Evolutionary conservation across 257 asterid genomes (phyloP).

Genomic region (Fraxinus excelsior): DNA sequence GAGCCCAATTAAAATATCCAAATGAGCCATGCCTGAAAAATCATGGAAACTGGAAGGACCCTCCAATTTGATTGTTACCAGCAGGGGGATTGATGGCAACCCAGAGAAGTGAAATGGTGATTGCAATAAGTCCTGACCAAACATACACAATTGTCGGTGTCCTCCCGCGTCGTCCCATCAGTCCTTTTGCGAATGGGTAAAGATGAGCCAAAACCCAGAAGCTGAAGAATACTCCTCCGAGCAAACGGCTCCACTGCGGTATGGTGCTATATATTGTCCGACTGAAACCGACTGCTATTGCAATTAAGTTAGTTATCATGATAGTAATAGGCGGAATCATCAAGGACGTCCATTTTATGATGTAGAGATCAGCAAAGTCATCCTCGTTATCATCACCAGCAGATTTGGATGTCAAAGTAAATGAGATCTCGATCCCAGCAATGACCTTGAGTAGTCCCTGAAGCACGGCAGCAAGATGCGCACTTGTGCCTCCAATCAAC

Average conservation of each 20-base stretch:
- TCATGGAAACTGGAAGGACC: slow-evolving; percentile 78
- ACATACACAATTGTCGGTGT: slow-evolving; percentile 77
- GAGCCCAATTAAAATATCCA: neutral
- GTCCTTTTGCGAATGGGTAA: slow-evolving; percentile 76
- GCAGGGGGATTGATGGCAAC: slow-evolving; percentile 67
- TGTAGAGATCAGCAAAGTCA: slow-evolving; percentile 59
- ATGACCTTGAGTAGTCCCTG: slow-evolving; percentile 77
- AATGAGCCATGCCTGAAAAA: slow-evolving; percentile 3
- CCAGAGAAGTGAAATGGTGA: slow-evolving; percentile 78
- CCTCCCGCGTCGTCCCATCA: slow-evolving; percentile 76
- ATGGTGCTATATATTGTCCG: slow-evolving; percentile 65
- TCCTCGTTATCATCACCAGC: slow-evolving; percentile 70
- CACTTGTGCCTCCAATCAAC: slow-evolving; percentile 79
- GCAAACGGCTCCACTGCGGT: slow-evolving; percentile 72
- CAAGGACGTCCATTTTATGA: slow-evolving; percentile 64
- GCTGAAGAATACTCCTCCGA: slow-evolving; percentile 82
- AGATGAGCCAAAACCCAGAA: slow-evolving; percentile 84
- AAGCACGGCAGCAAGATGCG: slow-evolving; percentile 78
- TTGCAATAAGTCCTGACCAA: slow-evolving; percentile 81
- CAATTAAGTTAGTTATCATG: slow-evolving; percentile 63
- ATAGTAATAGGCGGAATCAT: slow-evolving; percentile 71
- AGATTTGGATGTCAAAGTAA: slow-evolving; percentile 69
- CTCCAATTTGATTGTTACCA: slow-evolving; percentile 58
- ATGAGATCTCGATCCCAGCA: slow-evolving; percentile 79
- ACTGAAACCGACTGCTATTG: slow-evolving; percentile 66